Evolutionary conservation across 2,329 filamentous ascomycete species (phyloP), one percentile per base, ranked within the genome.

Genomic region (Gnomoniopsis smithogilvyi): DNA sequence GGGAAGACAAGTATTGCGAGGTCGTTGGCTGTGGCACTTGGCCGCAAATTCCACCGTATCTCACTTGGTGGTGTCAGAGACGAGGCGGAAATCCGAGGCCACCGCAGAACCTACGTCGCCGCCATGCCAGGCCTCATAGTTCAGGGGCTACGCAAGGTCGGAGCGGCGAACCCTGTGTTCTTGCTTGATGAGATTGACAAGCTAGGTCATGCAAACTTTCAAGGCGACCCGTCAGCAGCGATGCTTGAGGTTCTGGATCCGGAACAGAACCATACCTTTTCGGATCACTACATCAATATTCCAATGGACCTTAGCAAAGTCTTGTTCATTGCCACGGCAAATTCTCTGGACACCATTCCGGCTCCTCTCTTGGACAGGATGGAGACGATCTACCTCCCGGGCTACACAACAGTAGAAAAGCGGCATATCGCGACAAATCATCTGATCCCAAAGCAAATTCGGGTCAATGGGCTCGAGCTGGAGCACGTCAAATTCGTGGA

Each of bases 71-170:
- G 95, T 66, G 94, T 99, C 3, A 83, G 95, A 56, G 95, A 99
- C 68, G 95, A 99, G 73, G 95, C 95, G 17, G 95, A 99, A 76
- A 98, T 99, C 61, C 86, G 95, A 61, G 95, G 95, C 11, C 95
- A 99, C 74, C 85, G 95, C 58, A 84, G 95, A 66, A 99, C 95
- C 0, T 99, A 99, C 70, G 95, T 99, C 60, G 95, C 95, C 22
- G 95, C 95, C n/a, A 97, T 99, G 94, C 95, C 95, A 11, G 95
- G 95, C 56, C 80, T 98, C 57, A 90, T 99, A 60, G 93, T 98
- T 33, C 93, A 92, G 71, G 95, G 94, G 0, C 73, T 99, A 57
- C 93, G 95, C 76, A 99, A 98, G 77, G 94, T 96, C 34, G 94
- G 93, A 50, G 94, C 98, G 21, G 86, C 92, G 2, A 99, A 99